Percentiles rank a stretch among this genome's conserved stretches.
Evolutionary conservation across 495 filamentous ascomycete genomes (phyloP).

Genomic region (Rhizodiscina lignyota): DNA sequence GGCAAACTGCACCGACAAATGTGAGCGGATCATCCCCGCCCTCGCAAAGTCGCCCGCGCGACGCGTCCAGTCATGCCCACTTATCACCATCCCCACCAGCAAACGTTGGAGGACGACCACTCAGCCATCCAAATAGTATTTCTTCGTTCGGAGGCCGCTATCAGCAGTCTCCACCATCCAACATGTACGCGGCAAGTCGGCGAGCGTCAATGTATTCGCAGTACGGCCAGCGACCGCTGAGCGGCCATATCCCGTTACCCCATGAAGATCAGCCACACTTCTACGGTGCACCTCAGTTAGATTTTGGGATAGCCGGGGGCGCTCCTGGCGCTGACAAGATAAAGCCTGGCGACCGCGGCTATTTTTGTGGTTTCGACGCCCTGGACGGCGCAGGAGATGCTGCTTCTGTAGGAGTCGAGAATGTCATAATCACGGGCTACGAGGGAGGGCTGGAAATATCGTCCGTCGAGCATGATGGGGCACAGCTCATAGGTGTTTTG

Average conservation of each 20-base stretch:
- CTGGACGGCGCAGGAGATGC: conserved; percentile 34
- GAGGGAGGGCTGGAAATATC: conserved; percentile 60
- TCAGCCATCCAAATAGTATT: conserved; percentile 17
- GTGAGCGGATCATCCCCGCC: conserved; percentile 12
- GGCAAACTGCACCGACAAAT: conserved; percentile 3
- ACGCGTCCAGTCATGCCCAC: neutral
- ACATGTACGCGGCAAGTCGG: conserved; percentile 6
- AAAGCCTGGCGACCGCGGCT: conserved; percentile 44
- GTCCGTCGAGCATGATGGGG: conserved; percentile 46
- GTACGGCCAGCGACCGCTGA: conserved; percentile 23
- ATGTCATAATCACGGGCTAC: conserved; percentile 58
- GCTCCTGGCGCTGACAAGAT: conserved; percentile 18
- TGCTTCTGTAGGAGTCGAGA: conserved; percentile 35
- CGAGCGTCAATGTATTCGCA: conserved; percentile 46
- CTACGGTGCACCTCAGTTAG: conserved; percentile 39
- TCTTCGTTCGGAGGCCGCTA: conserved; percentile 16
- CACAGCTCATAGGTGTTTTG: conserved; percentile 47
- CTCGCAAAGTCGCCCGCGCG: conserved; percentile 10
- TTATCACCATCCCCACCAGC: conserved; percentile 1
- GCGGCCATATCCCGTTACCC: conserved; percentile 50
- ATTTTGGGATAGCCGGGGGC: conserved; percentile 22
- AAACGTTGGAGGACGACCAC: conserved; percentile 4
- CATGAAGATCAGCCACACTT: conserved; percentile 65
- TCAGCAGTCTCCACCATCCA: conserved; percentile 11
- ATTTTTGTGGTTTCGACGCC: conserved; percentile 65